phyloP scores from a whole-genome alignment of 2,329 filamentous ascomycete genomes.

The Trichophaea hybrida region DNA sequence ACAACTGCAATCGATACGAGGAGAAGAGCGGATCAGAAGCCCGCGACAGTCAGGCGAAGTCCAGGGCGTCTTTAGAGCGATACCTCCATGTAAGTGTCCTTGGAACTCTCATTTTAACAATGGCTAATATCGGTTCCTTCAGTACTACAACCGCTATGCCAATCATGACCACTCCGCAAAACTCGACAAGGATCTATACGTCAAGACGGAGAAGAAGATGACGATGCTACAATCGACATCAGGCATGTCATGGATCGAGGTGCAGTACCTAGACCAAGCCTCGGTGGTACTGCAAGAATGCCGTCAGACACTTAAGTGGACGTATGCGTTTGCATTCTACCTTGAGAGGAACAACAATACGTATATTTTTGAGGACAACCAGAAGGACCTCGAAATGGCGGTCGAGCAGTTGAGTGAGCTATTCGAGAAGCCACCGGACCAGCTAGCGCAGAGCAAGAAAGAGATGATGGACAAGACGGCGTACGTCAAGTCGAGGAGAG shows the following conservation, averaged over 20 bases:
- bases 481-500: constrained; percentile 83
- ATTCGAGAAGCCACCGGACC: constrained; percentile 92
- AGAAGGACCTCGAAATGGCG: constrained; percentile 93
- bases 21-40: constrained; percentile 89
- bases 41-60: constrained; percentile 80
- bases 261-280: constrained; percentile 87
- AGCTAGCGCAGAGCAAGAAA: constrained; percentile 74
- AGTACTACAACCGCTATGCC: constrained; percentile 98
- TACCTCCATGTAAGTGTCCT: constrained; percentile 44
- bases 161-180: constrained; percentile 98
- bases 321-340: constrained; percentile 96
- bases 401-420: constrained; percentile 96
- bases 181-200: constrained; percentile 86
- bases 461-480: constrained; percentile 98
- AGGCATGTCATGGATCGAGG: constrained; percentile 97
- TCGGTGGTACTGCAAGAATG: constrained; percentile 90
- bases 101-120: neutral
- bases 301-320: constrained; percentile 98
- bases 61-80: constrained; percentile 78
- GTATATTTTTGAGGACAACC: constrained; percentile 96
- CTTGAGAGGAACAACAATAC: constrained; percentile 91
- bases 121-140: constrained; percentile 29
- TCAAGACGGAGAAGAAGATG: constrained; percentile 99
- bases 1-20: constrained; percentile 95
- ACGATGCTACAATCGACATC: constrained; percentile 83